Evolutionary conservation across 202 grass and related monocot genomes (phyloP).

Genomic region (Schoenoplectus triqueter): DNA sequence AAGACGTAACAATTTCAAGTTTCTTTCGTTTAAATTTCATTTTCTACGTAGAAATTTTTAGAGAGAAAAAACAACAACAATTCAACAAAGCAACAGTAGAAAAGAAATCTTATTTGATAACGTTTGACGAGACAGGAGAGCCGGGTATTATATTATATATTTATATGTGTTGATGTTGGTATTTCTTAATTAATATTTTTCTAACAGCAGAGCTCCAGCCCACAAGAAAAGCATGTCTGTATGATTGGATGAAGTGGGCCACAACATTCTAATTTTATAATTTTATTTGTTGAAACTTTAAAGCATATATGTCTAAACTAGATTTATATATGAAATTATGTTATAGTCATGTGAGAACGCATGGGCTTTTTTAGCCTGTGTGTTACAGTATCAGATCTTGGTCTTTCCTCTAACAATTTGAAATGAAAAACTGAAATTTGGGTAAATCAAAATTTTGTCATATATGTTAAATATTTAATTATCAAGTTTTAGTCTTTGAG

Average conservation of each 20-base stretch:
- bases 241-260: conserved; percentile 36
- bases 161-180: neutral
- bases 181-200: conserved; percentile 19
- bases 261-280: conserved; percentile 8
- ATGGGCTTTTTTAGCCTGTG: neutral
- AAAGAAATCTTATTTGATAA: neutral
- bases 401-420: neutral
- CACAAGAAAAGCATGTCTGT: conserved; percentile 39
- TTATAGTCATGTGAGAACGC: conserved; percentile 5
- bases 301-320: conserved; percentile 36
- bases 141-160: neutral
- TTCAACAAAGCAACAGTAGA: conserved; percentile 1
- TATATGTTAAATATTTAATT: neutral
- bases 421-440: neutral
- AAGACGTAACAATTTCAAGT: neutral
- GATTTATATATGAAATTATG: neutral
- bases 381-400: neutral
- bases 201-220: conserved; percentile 40
- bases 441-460: neutral
- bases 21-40: neutral
- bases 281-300: conserved; percentile 24
- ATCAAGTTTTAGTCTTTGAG: neutral
- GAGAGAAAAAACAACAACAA: conserved; percentile 8
- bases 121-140: conserved; percentile 11
- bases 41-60: neutral